Base-by-base conservation (phyloP, 2,329 filamentous ascomycete genomes). In the Aspergillus sp. region DNA sequence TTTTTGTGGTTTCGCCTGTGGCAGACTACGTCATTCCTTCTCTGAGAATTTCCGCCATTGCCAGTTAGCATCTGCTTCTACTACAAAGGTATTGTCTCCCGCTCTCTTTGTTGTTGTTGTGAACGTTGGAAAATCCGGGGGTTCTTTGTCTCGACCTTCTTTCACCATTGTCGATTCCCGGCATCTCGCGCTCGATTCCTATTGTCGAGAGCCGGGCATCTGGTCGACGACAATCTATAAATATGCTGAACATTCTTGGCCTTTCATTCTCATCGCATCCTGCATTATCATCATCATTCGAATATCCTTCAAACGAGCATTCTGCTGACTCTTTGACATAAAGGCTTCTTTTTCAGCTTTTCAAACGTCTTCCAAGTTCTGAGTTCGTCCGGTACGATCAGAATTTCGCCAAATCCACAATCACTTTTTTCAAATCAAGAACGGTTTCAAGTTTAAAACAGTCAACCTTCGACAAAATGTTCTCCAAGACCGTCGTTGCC, bases 371-470 rank as follows among this genome's bases (percentile, higher is more conserved):
- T 54, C 52, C 57, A 29, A 60, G 52, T 56, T 69, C 63, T 68
- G 65, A 68, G 36, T 60, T 68, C 73, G 73, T 75, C 73, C 66
- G 73, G 73, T 65, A 75, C 73, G 71, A 66, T 71, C 67, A 67
- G 68, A 67, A 65, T 47, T 47, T 47, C 36, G 45, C 45, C 9
- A 47, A 42, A 42, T 14, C 6, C 51, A 54, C 31, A 53, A 51
- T 58, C 65, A 60, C 52, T 65, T 61, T 45, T 68, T 12, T 63
- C 56, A 58, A 60, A 56, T 66, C 56, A 63, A 61, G 45, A 65
- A 63, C 60, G 58, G 55, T 70, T 42, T 60, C 50, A 45, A 47
- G 45, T 52, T 51, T 29, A 29, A 49, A 49, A 65, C 63, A 61
- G 36, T 42, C 36, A 54, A 59, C 55, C 16, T 24, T n/a, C 26